Conservation (phyloP, 768 basidiomycete species). For the Lactarius evosmus region DNA sequence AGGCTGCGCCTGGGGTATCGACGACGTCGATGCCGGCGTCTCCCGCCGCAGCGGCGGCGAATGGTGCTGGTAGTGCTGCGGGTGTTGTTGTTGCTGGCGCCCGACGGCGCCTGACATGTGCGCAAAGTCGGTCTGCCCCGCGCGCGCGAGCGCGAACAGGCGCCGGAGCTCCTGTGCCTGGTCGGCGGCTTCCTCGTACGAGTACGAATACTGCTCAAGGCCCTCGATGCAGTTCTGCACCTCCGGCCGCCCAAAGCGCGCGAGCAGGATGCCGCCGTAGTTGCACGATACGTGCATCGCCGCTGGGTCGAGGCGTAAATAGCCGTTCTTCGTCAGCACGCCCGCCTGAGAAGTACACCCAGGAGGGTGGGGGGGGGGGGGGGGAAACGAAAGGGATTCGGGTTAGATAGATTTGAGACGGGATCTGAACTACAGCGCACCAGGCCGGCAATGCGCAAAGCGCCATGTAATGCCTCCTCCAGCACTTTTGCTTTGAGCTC, state of each 20-base stretch:
- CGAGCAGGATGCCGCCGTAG: conserved; percentile 78
- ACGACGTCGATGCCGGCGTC: background rate
- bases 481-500: conserved; percentile 63
- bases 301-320: conserved; percentile 84
- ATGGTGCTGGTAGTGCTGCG: conserved; percentile 4
- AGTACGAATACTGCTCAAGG: conserved; percentile 82
- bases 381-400: background rate
- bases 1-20: no score
- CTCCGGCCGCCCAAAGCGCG: conserved; percentile 78
- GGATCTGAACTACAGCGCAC: conserved; percentile 40
- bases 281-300: conserved; percentile 87
- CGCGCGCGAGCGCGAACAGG: conserved; percentile 43
- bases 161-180: conserved; percentile 63
- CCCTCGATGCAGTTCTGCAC: conserved; percentile 81
- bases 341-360: conserved; percentile 48
- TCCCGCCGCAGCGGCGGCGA: conserved; percentile 1
- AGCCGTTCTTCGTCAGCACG: conserved; percentile 83
- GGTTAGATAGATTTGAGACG: background rate
- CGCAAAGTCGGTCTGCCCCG: conserved; percentile 39
- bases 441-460: conserved; percentile 85
- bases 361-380: no score
- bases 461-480: conserved; percentile 81
- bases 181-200: conserved; percentile 83
- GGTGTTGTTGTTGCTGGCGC: conserved; percentile 27
- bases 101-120: conserved; percentile 41